Conservation (phyloP, 805 yeast genomes). For the Candida tallmaniae region DNA sequence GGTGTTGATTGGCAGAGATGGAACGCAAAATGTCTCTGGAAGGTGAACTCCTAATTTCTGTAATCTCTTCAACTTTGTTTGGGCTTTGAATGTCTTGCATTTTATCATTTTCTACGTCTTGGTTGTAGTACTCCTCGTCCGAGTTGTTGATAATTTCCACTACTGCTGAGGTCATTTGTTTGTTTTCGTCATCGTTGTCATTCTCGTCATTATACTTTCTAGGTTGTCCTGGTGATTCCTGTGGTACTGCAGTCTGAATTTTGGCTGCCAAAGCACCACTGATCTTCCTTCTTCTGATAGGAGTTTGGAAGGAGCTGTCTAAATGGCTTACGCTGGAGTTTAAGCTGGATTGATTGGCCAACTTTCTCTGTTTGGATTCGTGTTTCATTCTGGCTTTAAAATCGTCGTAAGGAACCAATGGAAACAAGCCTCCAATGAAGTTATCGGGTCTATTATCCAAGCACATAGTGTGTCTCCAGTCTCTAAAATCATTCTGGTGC, state of each 20-base stretch:
- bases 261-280: conserved; percentile 66
- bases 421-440: conserved; percentile 61
- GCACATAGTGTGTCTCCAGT: conserved; percentile 92
- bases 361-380: conserved; percentile 35
- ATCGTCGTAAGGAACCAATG: conserved; percentile 59
- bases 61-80: conserved; percentile 6
- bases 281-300: conserved; percentile 62
- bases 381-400: conserved; percentile 50
- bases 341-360: conserved; percentile 28
- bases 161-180: conserved; percentile 18
- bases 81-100: conserved; percentile 14
- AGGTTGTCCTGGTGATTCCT: conserved; percentile 96
- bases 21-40: conserved; percentile 41
- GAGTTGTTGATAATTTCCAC: conserved; percentile 40
- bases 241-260: conserved; percentile 77
- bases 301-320: conserved; percentile 61
- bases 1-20: conserved; percentile 26
- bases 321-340: conserved; percentile 27
- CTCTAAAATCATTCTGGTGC: conserved; percentile 93
- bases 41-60: conserved; percentile 9
- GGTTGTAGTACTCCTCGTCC: conserved; percentile 26
- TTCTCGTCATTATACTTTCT: conserved; percentile 52
- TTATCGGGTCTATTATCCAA: conserved; percentile 64
- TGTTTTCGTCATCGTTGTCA: conserved; percentile 22
- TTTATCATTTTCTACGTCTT: conserved; percentile 8